Percentiles rank a stretch among this genome's conserved stretches.
phyloP scores from a whole-genome alignment of 495 filamentous ascomycete genomes.

The Aeminium ludgeri region DNA sequence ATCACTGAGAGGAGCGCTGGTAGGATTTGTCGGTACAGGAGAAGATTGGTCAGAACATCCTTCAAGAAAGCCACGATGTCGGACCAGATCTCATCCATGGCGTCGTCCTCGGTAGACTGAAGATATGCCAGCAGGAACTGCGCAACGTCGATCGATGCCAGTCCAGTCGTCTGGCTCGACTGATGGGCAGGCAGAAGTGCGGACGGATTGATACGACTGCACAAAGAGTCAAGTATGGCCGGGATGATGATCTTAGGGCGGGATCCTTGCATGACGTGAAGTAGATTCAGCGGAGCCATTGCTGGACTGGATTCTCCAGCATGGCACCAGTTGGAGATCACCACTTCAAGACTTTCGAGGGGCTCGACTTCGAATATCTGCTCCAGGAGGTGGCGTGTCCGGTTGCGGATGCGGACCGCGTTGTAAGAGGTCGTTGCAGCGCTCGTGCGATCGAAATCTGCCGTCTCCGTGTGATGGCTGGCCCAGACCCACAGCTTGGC shows the following conservation, averaged over 20 bases:
- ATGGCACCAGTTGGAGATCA: conserved; percentile 64
- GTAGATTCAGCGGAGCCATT: conserved; percentile 52
- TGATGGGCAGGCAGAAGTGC: conserved; percentile 65
- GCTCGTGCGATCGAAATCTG: conserved; percentile 46
- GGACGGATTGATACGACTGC: conserved; percentile 72
- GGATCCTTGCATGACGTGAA: conserved; percentile 83
- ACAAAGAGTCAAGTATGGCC: conserved; percentile 93
- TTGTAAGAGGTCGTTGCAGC: conserved; percentile 77
- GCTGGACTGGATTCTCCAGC: conserved; percentile 16
- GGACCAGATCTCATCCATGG: conserved; percentile 97
- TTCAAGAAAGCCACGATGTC: conserved; percentile 85
- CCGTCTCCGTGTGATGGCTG: conserved; percentile 37
- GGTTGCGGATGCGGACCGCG: conserved; percentile 72
- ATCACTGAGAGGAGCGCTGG: conserved; percentile 78
- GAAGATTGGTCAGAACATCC: conserved; percentile 82
- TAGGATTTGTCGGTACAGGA: conserved; percentile 82
- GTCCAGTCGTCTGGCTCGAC: conserved; percentile 68
- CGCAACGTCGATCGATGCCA: conserved; percentile 68
- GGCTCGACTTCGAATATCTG: conserved; percentile 87
- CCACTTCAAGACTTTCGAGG: conserved; percentile 84
- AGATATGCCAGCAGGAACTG: conserved; percentile 82
- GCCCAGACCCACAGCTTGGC: conserved; percentile 95
- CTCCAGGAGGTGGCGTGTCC: conserved; percentile 72
- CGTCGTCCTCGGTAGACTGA: conserved; percentile 80
- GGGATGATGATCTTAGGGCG: conserved; percentile 85